Base-by-base conservation (phyloP, 1,284 basidiomycete genomes). In the Veloboletus limbatus region DNA sequence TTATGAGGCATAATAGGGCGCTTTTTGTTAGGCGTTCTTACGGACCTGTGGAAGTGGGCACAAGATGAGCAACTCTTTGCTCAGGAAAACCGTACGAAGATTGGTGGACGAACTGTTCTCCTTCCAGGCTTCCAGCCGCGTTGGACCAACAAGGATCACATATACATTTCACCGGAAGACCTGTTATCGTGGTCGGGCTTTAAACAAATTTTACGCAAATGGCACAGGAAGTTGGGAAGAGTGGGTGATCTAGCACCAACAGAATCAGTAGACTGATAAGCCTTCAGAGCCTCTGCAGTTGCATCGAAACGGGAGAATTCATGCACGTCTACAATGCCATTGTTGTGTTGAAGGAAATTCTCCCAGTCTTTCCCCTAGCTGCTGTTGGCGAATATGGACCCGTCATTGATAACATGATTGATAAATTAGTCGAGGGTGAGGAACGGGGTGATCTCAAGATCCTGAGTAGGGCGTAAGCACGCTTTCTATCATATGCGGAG, bases 251-350 rank as follows among this genome's bases (percentile, higher is more conserved):
- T 20, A 43, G 22, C 51, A 26, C 5, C 27, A 33, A 20, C 20
- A 25, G 6, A 3, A 35, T 30, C 32, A 24, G n/a, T 38, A 26
- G 30, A 42, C 41, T 51, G 40, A 48, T 13, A 34, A 16, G 40
- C 14, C 46, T 46, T 43, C 49, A 88, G 83, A 77, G 74, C 52
- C 76, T 88, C 52, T 69, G 72, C 21, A 81, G 79, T 35, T 83
- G 79, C 56, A 79, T 87, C 40, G 74, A 81, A 62, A 80, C 80
- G 2, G 84, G 85, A 55, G 92, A 94, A 59, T 97, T 93, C 65
- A 94, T 96, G 88, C 91, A 92, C 59, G 88, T 96, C 47, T 93
- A 94, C 67, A 97, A 97, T 61, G 81, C 90, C 10, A 88, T 97
- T 61, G 80, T 94, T 36, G 84, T 97, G 20, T 74, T 95, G 48